These are phyloP conservation scores for Fistulinella prunicolor DNA, from an alignment of 768 basidiomycete species.

Conservation along the genomic window DNA sequence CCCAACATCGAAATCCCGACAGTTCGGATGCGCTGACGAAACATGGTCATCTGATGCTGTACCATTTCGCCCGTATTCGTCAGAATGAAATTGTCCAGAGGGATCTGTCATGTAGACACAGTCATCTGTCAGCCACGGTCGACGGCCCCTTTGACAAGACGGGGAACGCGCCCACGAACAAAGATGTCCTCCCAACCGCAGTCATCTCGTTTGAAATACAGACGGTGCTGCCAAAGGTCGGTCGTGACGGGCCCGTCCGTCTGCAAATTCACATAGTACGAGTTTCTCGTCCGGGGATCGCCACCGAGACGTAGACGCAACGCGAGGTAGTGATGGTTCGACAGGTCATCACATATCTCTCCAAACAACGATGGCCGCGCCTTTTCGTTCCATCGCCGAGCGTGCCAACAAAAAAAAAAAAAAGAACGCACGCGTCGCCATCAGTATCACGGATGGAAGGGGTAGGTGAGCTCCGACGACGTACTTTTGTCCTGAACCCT, in stretches of 20 bases:
- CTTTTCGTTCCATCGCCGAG: too few species aligned
- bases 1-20: constrained; percentile 88
- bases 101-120: constrained; percentile 53
- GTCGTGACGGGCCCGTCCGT: constrained; percentile 78
- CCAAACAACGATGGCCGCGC: constrained; percentile 83
- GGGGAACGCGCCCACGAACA: constrained; percentile 41
- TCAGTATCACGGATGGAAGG: too few species aligned
- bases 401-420: too few species aligned
- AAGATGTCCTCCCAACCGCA: constrained; percentile 80
- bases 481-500: constrained; percentile 83
- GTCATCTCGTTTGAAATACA: constrained; percentile 69
- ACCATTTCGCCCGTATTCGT: constrained; percentile 74
- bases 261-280: constrained; percentile 94
- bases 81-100: constrained; percentile 70
- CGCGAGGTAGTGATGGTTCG: constrained; percentile 75
- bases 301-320: constrained; percentile 78
- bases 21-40: constrained; percentile 68
- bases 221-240: constrained; percentile 92
- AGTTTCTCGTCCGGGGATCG: constrained; percentile 68
- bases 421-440: too few species aligned
- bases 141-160: neutral
- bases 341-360: constrained; percentile 79
- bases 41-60: constrained; percentile 71
- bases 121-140: neutral
- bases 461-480: constrained; percentile 2